Base-by-base conservation (phyloP, 495 filamentous ascomycete genomes). In the Talaromyces ruber region DNA sequence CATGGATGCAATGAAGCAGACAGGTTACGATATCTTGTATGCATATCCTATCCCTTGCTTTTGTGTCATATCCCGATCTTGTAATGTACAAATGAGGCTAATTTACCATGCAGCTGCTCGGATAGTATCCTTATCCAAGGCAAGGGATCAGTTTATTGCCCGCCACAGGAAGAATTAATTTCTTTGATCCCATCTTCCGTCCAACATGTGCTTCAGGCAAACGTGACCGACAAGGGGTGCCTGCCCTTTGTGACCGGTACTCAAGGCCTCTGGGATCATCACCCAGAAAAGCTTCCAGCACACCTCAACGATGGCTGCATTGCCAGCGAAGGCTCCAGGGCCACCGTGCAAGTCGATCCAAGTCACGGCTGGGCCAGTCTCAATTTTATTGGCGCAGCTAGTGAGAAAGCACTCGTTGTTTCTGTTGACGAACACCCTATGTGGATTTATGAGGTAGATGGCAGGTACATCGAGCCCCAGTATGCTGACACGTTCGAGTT, bases 101-200 rank as follows among this genome's bases (percentile, higher is more conserved):
- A 59, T n/a, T 32, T 59, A 16, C 12, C 9, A 21, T 50, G 28
- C 21, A 74, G 71, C 63, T 78, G 79, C 64, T 72, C 75, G 39
- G 80, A 83, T 57, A 77, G 72, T 58, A 65, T 84, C 14, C 73
- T 85, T 0, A 66, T 85, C 62, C 83, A 85, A 62, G 81, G 82
- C 14, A 75, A 76, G 58, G 82, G 82, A n/a, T 67, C 68, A 18
- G 76, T 82, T 16, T 71, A 80, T 54, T 84, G 82, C 63, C 75
- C 71, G 32, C 66, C 74, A 0, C 64, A 72, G 11, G 70, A 75
- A 2, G 70, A 76, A 18, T 72, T 78, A 34, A 72, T 64, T 51
- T 72, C 60, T 55, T 63, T 66, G 9, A 74, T 74, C 1, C 76
- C 70, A 14, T 55, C 61, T 0, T 32, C 67, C 2, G 67, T 79